Conservation (phyloP, 192 early-diverging fungal genomes). For the Podila horticola region DNA sequence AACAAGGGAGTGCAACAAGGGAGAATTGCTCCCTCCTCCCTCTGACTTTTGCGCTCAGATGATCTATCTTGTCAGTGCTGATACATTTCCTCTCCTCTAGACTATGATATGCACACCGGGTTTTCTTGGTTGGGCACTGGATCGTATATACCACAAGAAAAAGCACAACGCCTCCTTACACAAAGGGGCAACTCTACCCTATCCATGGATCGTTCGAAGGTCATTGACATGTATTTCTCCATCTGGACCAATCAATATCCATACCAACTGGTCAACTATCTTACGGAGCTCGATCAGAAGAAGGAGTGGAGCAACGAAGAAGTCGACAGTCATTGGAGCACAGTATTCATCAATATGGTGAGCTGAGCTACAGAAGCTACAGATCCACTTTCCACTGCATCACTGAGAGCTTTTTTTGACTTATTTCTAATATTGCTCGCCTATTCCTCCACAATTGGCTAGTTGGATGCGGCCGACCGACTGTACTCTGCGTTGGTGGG, state of each 20-base stretch:
- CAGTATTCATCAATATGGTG: slow-evolving; percentile 53
- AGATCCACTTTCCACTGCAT: neutral
- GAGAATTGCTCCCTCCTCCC: neutral
- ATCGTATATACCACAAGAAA: slow-evolving; percentile 52
- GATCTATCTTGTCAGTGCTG: neutral
- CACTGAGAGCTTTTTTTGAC: neutral
- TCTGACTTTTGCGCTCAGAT: neutral
- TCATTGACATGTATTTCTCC: slow-evolving; percentile 61
- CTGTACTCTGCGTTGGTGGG: slow-evolving; percentile 50
- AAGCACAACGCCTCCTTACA: slow-evolving; percentile 55
- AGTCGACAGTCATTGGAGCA: slow-evolving; percentile 39
- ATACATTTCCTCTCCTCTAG: neutral
- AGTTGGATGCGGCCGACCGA: slow-evolving; percentile 58
- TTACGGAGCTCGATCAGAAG: slow-evolving; percentile 47
- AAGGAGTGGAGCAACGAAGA: slow-evolving; percentile 41
- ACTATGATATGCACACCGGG: slow-evolving; percentile 58
- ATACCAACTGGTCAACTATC: slow-evolving; percentile 56
- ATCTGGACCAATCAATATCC: slow-evolving; percentile 68
- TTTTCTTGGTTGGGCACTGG: slow-evolving; percentile 60
- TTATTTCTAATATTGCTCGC: neutral
- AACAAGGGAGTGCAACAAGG: no score
- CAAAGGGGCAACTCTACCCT: slow-evolving; percentile 56
- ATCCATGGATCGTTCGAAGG: slow-evolving; percentile 48
- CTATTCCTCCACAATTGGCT: neutral
- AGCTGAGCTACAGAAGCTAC: neutral